Percentiles rank a stretch among this genome's conserved stretches.
phyloP scores from a whole-genome alignment of 2,329 filamentous ascomycete genomes.

The Rutstroemia sp. region DNA sequence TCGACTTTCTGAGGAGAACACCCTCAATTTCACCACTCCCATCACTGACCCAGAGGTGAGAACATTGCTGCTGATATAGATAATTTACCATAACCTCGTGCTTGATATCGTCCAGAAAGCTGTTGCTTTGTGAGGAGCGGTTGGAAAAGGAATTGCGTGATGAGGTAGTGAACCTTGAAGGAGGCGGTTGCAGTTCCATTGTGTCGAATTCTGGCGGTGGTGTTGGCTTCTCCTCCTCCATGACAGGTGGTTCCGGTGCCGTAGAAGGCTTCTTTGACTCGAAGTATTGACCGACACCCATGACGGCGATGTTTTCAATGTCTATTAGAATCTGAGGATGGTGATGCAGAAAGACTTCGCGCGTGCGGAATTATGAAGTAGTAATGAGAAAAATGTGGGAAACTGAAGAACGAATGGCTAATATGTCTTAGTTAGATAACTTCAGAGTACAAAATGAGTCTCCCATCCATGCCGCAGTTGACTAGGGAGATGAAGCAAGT shows the following conservation, averaged over 20 bases:
- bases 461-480: neutral
- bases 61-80: slow-evolving; percentile 72
- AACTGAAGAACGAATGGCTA: neutral
- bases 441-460: neutral
- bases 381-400: neutral
- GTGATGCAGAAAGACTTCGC: neutral
- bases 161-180: slow-evolving; percentile 41
- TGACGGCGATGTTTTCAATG: slow-evolving; percentile 30
- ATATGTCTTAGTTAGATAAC: neutral
- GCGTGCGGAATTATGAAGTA: neutral
- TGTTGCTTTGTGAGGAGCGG: slow-evolving; percentile 39
- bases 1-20: slow-evolving; percentile 61
- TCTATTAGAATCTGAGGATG: neutral
- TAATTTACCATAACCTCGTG: slow-evolving; percentile 81
- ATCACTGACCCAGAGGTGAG: slow-evolving; percentile 66
- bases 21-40: slow-evolving; percentile 62
- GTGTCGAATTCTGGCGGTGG: slow-evolving; percentile 29
- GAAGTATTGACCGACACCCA: slow-evolving; percentile 59
- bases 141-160: slow-evolving; percentile 46
- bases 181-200: slow-evolving; percentile 43
- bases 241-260: slow-evolving; percentile 4
- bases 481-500: neutral
- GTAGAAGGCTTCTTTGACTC: slow-evolving; percentile 42
- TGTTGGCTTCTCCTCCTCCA: slow-evolving; percentile 41
- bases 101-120: slow-evolving; percentile 64